These are phyloP conservation scores for Atkinsonella hypoxylon DNA, from an alignment of 2,329 filamentous ascomycete species.

Conservation along the genomic window DNA sequence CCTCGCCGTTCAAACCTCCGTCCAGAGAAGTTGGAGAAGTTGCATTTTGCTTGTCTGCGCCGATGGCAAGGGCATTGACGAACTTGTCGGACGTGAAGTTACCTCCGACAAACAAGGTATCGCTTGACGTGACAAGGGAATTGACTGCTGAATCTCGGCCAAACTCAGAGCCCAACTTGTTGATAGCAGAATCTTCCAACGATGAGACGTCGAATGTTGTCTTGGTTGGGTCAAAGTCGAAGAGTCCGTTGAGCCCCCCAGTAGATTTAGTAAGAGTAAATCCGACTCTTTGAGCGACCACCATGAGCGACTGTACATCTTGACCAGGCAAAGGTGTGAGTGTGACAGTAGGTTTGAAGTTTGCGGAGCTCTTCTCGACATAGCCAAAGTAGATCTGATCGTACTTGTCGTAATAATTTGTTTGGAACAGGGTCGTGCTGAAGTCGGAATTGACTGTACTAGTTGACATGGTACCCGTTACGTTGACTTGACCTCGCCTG, in stretches of 20 bases:
- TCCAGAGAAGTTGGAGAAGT: constrained; percentile 50
- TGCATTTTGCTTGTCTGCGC: constrained; percentile 44
- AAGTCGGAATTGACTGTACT: constrained; percentile 34
- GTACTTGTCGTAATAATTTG: constrained; percentile 94
- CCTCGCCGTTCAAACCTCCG: constrained; percentile 67
- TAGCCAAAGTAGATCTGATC: constrained; percentile 81
- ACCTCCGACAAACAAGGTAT: constrained; percentile 65
- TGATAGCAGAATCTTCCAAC: constrained; percentile 61
- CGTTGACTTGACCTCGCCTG: constrained; percentile 67
- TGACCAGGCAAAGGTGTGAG: constrained; percentile 58
- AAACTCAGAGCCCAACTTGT: constrained; percentile 63
- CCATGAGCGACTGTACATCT: constrained; percentile 46
- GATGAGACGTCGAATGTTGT: constrained; percentile 43
- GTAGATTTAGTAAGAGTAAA: constrained; percentile 65
- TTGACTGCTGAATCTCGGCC: constrained; percentile 55
- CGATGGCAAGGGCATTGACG: constrained; percentile 68
- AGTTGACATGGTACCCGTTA: constrained; percentile 60
- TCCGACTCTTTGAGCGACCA: constrained; percentile 83
- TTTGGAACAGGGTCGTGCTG: constrained; percentile 63
- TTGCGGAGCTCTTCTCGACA: constrained; percentile 60
- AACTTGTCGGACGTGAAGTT: constrained; percentile 63
- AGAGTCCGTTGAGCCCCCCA: constrained; percentile 78
- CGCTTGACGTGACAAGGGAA: constrained; percentile 51
- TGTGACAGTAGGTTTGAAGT: constrained; percentile 72
- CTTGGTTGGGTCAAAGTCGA: constrained; percentile 63